Evolutionary conservation across 2,329 filamentous ascomycete genomes (phyloP), one percentile per base, ranked within the genome.

Genomic region (Fonsecaea monophora): DNA sequence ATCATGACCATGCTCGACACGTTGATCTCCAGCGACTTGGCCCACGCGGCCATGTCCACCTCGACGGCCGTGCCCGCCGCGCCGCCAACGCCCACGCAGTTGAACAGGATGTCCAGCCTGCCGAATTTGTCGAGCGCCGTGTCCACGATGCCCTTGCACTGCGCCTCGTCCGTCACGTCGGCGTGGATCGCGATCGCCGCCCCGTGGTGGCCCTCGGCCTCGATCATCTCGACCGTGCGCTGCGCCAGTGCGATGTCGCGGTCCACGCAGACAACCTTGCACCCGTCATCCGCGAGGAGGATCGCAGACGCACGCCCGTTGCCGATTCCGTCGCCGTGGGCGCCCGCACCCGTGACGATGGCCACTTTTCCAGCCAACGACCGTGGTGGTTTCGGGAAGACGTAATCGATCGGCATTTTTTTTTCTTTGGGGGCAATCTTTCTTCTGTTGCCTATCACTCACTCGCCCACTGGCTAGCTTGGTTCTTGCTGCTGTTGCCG

Each of bases 1-100:
- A 90, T 89, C 62, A 85, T 79, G 35, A 90, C 84, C 87, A 90
- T 90, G 71, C 84, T 87, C 4, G 82, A 83, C 3, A 90, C 85
- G 71, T 90, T 90, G 55, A 89, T 78, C 53, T 87, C 82, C 62
- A 90, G 80, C 0, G 83, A 82, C 59, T 80, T 81, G 0, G 83
- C 79, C 86, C 86, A 91, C 10, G 81, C 79, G 0, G 75, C 81
- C 80, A 88, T 84, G 71, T 90, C 85, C 0, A 89, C 84, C 0
- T 87, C 84, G 1, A 86, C 80, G 0, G 87, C 87, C 1, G 85
- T 88, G 0, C 89, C 89, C 1, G 77, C 64, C 0, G 87, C 83
- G 0, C 89, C 89, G 3, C 81, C 81, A 21, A 90, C 78, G 0
- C 89, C 89, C 1, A 90, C 88, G 64, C 86, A 87, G 72, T 90